Base-by-base conservation (phyloP, 108 stramenopile genomes). In the Nitzschia sp. region DNA sequence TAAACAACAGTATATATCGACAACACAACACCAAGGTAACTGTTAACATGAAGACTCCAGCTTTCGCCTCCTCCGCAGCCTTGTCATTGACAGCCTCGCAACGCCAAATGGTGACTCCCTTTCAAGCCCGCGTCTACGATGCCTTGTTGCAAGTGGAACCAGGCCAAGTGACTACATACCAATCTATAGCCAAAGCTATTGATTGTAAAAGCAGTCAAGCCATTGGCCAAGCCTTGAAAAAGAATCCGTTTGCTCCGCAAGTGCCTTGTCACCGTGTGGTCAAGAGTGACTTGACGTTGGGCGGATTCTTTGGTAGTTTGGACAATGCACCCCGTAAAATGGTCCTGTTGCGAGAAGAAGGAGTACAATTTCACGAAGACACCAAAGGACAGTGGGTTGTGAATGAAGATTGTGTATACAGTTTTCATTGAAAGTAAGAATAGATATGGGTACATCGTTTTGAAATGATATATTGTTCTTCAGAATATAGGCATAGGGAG, bases 191-290 rank as follows among this genome's bases (percentile, higher is more conserved):
- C 9, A 8, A 20, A 9, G 43, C 14, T n/a, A 71, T 72, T 46
- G 51, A 53, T 10, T 71, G 70, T 50, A 46, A 19, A 2, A 67
- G 57, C 39, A 44, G 52, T 55, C 76, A 72, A 62, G 70, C 78
- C 34, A 52, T 79, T 10, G 78, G 78, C 39, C 70, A 69, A 57
- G 78, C 78, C 8, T 39, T 79, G 41, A 60, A 56, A 20, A 60
- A 63, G 12, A 79, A 79, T 70, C 78, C 78, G 14, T 79, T 61
- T 60, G 67, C 72, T 34, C 78, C 78, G 8, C 24, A 21, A n/a
- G 61, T 79, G 11, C 78, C 78, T 10, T 79, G 78, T 48, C 78
- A 79, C 46, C 72, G 78, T 0, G 78, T 78, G 17, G 71, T 78
- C 15, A 53, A 52, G 17, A 26, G 55, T 10, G 57, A 67, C 34